A percentile compares a stretch with the other conserved stretches of the same genome.
phyloP scores from a whole-genome alignment of 1,284 basidiomycete species.

The Heterobasidion parviporum region DNA sequence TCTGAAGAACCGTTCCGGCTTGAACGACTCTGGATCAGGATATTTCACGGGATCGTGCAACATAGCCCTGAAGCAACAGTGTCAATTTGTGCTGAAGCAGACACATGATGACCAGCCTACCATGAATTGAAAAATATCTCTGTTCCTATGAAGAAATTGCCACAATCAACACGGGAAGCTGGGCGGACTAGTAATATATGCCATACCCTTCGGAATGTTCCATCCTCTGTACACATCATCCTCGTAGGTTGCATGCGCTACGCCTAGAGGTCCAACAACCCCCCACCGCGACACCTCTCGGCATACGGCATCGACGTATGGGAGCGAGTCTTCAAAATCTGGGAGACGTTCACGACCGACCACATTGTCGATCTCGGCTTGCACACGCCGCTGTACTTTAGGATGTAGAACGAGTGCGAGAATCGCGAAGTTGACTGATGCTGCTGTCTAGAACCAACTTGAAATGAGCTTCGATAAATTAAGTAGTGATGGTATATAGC shows the following conservation, averaged over 20 bases:
- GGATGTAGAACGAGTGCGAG: slow-evolving; percentile 12
- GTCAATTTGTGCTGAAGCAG: background rate
- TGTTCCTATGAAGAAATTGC: slow-evolving; percentile 7
- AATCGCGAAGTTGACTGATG: no score
- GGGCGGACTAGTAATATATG: no score
- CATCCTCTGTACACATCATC: slow-evolving; percentile 16
- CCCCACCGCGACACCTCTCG: slow-evolving; percentile 19
- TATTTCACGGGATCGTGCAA: slow-evolving; percentile 19
- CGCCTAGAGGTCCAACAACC: slow-evolving; percentile 6
- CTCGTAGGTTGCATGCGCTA: slow-evolving; percentile 5
- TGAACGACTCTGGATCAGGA: slow-evolving; percentile 17
- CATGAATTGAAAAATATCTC: slow-evolving; percentile 29
- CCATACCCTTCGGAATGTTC: slow-evolving; percentile 14
- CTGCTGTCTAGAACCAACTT: no score
- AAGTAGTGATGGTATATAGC: no score
- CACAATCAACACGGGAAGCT: no score
- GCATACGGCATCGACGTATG: slow-evolving; percentile 13
- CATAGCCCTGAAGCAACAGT: slow-evolving; percentile 14
- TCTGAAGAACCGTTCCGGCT: slow-evolving; percentile 19
- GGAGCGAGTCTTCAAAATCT: slow-evolving; percentile 8
- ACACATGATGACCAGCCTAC: slow-evolving; percentile 12
- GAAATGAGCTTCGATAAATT: no score
- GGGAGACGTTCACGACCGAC: slow-evolving; percentile 17
- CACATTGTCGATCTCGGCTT: slow-evolving; percentile 18
- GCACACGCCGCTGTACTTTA: slow-evolving; percentile 16